phyloP scores from a whole-genome alignment of 208 protist genomes.

The Trypanosoma mega region DNA sequence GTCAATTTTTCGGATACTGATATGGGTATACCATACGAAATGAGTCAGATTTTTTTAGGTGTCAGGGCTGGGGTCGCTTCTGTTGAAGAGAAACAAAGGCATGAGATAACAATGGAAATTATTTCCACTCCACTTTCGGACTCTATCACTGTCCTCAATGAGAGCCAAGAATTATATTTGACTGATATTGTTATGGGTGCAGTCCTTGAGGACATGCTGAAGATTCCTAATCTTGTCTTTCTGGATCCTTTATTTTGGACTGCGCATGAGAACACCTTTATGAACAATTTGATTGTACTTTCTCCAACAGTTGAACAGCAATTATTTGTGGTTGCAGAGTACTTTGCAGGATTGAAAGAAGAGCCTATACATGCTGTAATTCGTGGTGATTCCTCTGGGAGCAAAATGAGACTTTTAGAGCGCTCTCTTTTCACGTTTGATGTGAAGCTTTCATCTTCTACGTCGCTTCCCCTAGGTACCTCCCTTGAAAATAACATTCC shows the following conservation, averaged over 20 bases:
- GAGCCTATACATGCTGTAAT: constrained; percentile 8
- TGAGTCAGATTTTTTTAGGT: neutral
- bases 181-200: constrained; percentile 12
- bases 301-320: constrained; percentile 55
- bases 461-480: neutral
- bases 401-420: constrained; percentile 11
- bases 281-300: constrained; percentile 26
- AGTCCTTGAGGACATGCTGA: constrained; percentile 10
- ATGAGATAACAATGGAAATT: constrained; percentile 5
- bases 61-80: neutral
- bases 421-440: constrained; percentile 16
- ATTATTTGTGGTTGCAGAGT: constrained; percentile 41
- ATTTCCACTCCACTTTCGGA: neutral
- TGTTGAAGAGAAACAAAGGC: neutral
- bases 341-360: constrained; percentile 10
- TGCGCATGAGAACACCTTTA: constrained; percentile 3
- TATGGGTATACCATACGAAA: neutral
- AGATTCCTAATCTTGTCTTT: constrained; percentile 17
- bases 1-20: neutral
- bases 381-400: neutral
- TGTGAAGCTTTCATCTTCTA: constrained; percentile 3
- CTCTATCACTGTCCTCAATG: neutral
- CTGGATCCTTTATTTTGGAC: constrained; percentile 27
- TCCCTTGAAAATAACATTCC: constrained; percentile 2
- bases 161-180: neutral